A percentile compares a stretch with the other conserved stretches of the same genome.
phyloP scores from a whole-genome alignment of 345 rosid species.

The Combretum micranthum region DNA sequence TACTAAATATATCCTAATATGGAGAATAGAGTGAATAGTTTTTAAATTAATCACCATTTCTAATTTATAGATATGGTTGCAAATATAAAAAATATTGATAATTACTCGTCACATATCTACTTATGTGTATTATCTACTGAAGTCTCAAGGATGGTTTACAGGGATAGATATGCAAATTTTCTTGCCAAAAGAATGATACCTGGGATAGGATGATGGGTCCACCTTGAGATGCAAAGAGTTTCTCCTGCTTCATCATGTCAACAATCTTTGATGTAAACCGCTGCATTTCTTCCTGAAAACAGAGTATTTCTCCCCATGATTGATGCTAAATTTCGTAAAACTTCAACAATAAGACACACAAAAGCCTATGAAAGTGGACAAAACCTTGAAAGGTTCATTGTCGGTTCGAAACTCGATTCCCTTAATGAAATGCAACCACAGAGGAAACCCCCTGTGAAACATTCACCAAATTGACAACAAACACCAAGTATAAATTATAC shows the following conservation, averaged over 20 bases:
- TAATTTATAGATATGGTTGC: too few relatives aligned
- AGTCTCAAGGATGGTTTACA: too few relatives aligned
- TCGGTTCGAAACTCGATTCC: conserved; percentile 85
- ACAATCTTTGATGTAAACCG: conserved; percentile 83
- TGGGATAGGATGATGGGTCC: conserved; percentile 94
- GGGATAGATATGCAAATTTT: too few relatives aligned
- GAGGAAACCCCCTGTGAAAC: conserved; percentile 73
- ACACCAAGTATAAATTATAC: not conserved
- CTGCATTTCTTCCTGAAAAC: conserved; percentile 74
- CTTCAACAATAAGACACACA: not conserved
- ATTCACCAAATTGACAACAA: not conserved
- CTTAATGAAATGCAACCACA: conserved; percentile 85
- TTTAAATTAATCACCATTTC: too few relatives aligned
- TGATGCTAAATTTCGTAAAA: not conserved
- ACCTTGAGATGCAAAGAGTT: conserved; percentile 91
- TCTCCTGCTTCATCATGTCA: conserved; percentile 81
- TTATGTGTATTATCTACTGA: too few relatives aligned
- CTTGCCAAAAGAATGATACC: too few relatives aligned
- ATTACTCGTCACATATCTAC: too few relatives aligned
- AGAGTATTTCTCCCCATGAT: not conserved
- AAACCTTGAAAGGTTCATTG: conserved; percentile 84
- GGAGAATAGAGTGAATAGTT: too few relatives aligned
- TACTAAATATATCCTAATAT: too few relatives aligned
- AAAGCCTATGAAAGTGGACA: not conserved
- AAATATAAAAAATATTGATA: too few relatives aligned